Conservation (phyloP, 495 filamentous ascomycete species). For the Hypoxylon fuscum region DNA sequence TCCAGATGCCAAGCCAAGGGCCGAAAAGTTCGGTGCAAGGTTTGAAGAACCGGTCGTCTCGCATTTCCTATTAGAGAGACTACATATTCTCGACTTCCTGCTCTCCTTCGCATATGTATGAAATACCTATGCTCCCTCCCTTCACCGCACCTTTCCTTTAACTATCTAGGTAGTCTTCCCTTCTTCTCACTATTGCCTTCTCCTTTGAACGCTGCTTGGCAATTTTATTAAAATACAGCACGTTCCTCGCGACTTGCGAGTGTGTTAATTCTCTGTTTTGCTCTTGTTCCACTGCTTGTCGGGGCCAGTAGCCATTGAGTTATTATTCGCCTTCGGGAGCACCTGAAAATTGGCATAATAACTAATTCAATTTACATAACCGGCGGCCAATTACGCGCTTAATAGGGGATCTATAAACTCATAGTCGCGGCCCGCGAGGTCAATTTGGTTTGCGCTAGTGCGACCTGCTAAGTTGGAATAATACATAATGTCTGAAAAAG, state of each 20-base stretch:
- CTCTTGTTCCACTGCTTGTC: not conserved
- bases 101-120: no score
- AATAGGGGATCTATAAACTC: not conserved
- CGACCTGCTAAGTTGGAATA: not conserved
- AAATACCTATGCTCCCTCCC: not conserved
- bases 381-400: not conserved
- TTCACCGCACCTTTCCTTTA: conserved; percentile 7
- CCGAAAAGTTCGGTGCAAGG: not conserved
- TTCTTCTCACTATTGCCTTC: not conserved
- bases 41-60: not conserved
- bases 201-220: not conserved
- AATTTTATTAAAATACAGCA: conserved; percentile 1
- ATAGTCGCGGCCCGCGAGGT: not conserved
- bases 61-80: conserved; percentile 11
- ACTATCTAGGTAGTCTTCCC: not conserved
- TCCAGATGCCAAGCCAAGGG: conserved; percentile 1
- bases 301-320: conserved; percentile 1
- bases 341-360: not conserved
- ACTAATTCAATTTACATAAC: not conserved
- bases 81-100: conserved; percentile 8
- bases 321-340: not conserved
- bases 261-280: not conserved
- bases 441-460: not conserved
- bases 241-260: not conserved
- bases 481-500: conserved; percentile 27